Evolutionary conservation across 208 protist species (phyloP).

Genomic region (Leishmania mexicana): DNA sequence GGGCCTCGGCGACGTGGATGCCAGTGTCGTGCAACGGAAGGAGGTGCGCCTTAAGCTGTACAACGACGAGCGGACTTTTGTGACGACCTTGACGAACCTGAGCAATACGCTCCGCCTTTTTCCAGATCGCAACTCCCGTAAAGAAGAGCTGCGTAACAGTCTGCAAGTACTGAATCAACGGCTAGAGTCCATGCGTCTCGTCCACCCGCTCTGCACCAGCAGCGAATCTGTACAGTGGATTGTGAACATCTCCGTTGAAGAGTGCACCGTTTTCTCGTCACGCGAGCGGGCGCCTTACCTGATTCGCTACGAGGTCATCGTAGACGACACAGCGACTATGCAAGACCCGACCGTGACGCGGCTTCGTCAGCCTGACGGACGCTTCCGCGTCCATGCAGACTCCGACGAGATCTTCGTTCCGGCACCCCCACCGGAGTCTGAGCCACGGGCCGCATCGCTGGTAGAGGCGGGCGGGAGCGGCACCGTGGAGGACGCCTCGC

Average conservation of each 20-base stretch:
- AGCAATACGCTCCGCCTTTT: conserved; percentile 72
- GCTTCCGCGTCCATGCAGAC: conserved; percentile 53
- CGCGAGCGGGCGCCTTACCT: conserved; percentile 85
- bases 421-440: not conserved
- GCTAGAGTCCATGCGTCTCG: conserved; percentile 52
- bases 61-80: conserved; percentile 83
- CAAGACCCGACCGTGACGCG: conserved; percentile 66
- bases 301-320: conserved; percentile 87
- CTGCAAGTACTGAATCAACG: conserved; percentile 68
- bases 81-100: conserved; percentile 72
- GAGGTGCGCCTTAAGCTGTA: conserved; percentile 81
- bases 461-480: not conserved
- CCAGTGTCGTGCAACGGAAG: conserved; percentile 64
- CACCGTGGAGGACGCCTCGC: conserved; percentile 25
- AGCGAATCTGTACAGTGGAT: conserved; percentile 82
- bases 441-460: not conserved
- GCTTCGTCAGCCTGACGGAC: conserved; percentile 65
- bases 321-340: conserved; percentile 84
- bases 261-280: conserved; percentile 90
- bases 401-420: conserved; percentile 54
- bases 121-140: conserved; percentile 65
- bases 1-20: conserved; percentile 30
- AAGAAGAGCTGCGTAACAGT: conserved; percentile 67
- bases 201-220: conserved; percentile 74
- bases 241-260: conserved; percentile 84